Percentiles rank a stretch among this genome's conserved stretches.
phyloP scores from a whole-genome alignment of 805 yeast species.

The Saccharomycopsis sp. region DNA sequence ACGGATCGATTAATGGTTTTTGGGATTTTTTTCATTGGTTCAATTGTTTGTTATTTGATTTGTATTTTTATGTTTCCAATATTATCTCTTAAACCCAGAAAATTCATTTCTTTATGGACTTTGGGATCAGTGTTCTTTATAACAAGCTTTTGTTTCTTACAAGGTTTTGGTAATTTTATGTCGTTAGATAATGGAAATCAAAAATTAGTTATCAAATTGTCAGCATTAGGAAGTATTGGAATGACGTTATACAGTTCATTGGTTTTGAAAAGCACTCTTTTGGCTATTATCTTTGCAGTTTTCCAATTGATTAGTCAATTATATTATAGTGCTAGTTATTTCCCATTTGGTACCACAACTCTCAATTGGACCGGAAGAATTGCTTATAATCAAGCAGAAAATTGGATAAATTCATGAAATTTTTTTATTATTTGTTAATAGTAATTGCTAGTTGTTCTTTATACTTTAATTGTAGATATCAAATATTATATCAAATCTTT shows the following conservation, averaged over 20 bases:
- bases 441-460: no score
- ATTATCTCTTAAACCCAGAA: slow-evolving; percentile 78
- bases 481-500: no score
- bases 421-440: not conserved
- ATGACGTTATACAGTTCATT: slow-evolving; percentile 73
- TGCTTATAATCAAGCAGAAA: slow-evolving; percentile 41
- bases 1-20: slow-evolving; percentile 78
- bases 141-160: slow-evolving; percentile 79
- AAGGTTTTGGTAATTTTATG: slow-evolving; percentile 80
- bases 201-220: slow-evolving; percentile 68
- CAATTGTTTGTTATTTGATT: slow-evolving; percentile 70
- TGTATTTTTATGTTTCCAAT: slow-evolving; percentile 85
- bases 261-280: slow-evolving; percentile 51
- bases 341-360: slow-evolving; percentile 90
- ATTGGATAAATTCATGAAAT: slow-evolving; percentile 14
- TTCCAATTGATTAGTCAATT: slow-evolving; percentile 79
- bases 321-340: slow-evolving; percentile 84
- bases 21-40: slow-evolving; percentile 62
- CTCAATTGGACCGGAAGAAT: slow-evolving; percentile 44
- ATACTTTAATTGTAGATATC: no score
- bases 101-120: slow-evolving; percentile 86
- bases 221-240: slow-evolving; percentile 73
- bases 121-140: slow-evolving; percentile 84
- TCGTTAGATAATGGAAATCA: slow-evolving; percentile 65
- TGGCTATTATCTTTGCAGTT: slow-evolving; percentile 66